Conservation (phyloP, 1,139 yeast species). For the Williopsis jadinii region DNA sequence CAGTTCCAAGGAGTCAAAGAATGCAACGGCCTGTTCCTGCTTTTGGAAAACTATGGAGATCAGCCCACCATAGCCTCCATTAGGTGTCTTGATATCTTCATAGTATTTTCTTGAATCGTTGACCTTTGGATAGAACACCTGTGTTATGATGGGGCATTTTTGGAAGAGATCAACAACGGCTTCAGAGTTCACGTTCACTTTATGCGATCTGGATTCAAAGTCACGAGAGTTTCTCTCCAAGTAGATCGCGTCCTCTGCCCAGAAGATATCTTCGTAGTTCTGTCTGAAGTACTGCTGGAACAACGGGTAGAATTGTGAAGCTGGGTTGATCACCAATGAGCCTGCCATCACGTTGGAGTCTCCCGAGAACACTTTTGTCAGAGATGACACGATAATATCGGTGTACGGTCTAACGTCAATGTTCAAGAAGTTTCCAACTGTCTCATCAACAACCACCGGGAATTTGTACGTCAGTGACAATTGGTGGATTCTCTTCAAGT, state of each 20-base stretch:
- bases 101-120: slow-evolving; percentile 50
- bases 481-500: slow-evolving; percentile 53
- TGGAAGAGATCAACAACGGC: slow-evolving; percentile 35
- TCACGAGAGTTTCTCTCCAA: slow-evolving; percentile 92
- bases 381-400: slow-evolving; percentile 79
- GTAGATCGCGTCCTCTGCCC: slow-evolving; percentile 93
- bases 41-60: slow-evolving; percentile 69
- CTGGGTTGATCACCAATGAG: slow-evolving; percentile 70
- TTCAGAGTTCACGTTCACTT: slow-evolving; percentile 62
- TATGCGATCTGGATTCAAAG: slow-evolving; percentile 60
- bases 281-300: slow-evolving; percentile 48
- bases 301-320: slow-evolving; percentile 42
- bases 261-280: slow-evolving; percentile 63
- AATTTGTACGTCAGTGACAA: slow-evolving; percentile 68
- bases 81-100: slow-evolving; percentile 57
- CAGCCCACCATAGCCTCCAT: slow-evolving; percentile 93
- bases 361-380: slow-evolving; percentile 90
- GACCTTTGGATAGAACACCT: slow-evolving; percentile 64
- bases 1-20: slow-evolving; percentile 67
- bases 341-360: slow-evolving; percentile 97
- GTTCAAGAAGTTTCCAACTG: slow-evolving; percentile 86
- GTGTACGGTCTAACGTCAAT: slow-evolving; percentile 75
- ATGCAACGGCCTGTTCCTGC: slow-evolving; percentile 58
- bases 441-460: slow-evolving; percentile 84
- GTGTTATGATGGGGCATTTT: slow-evolving; percentile 39